phyloP scores from a whole-genome alignment of 352 stramenopile species.

The Phytophthora europaea region DNA sequence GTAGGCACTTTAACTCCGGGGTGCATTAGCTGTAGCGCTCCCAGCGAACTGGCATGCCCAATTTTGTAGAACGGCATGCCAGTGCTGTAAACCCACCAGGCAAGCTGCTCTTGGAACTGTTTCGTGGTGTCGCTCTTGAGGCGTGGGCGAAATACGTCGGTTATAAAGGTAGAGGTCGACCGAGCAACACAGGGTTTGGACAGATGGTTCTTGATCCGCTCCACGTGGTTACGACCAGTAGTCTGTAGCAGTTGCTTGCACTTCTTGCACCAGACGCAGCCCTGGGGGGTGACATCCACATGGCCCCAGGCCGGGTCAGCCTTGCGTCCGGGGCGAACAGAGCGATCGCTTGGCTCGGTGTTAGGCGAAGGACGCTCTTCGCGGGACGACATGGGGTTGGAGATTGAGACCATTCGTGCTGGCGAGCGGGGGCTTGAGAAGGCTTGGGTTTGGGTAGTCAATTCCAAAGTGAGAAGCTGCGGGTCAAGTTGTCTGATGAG shows the following conservation, averaged over 20 bases:
- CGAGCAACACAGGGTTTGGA: not conserved
- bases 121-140: not conserved
- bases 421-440: too few relatives aligned
- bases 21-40: not conserved
- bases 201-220: not conserved
- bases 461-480: too few relatives aligned
- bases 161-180: not conserved
- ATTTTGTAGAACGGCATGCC: not conserved
- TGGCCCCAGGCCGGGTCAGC: too few relatives aligned
- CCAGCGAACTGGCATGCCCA: not conserved
- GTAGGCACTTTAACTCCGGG: not conserved
- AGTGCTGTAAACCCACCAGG: not conserved
- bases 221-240: not conserved
- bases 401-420: too few relatives aligned
- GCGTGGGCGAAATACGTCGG: not conserved
- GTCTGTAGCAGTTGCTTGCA: not conserved
- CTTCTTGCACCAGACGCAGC: not conserved
- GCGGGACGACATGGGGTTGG: too few relatives aligned
- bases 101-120: not conserved
- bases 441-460: too few relatives aligned
- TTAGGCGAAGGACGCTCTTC: too few relatives aligned
- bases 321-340: too few relatives aligned
- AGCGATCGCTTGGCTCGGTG: too few relatives aligned
- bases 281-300: not conserved
- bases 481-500: too few relatives aligned